Conservation (phyloP, 495 filamentous ascomycete species). For the Daldinia decipiens region DNA sequence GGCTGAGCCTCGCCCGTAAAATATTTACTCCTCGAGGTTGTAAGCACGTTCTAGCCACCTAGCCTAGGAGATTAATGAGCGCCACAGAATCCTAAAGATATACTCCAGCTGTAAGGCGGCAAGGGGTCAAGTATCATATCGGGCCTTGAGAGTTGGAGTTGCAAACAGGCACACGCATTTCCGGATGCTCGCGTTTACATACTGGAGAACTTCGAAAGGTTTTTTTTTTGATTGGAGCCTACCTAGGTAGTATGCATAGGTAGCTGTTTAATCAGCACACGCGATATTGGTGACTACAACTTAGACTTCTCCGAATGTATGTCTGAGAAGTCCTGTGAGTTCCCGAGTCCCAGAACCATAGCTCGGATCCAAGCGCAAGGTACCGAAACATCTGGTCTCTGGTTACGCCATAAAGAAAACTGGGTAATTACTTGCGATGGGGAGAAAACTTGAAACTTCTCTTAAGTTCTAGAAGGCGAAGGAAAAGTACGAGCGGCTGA, state of each 20-base stretch:
- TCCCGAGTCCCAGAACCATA: conserved; percentile 21
- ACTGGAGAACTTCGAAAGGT: neutral
- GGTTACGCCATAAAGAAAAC: neutral
- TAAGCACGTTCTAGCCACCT: conserved; percentile 23
- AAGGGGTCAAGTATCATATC: neutral
- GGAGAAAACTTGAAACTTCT: neutral
- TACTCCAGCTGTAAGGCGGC: neutral
- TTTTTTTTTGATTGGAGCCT: neutral
- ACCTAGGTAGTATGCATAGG: neutral
- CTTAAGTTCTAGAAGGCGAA: neutral
- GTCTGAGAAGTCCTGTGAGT: conserved; percentile 16
- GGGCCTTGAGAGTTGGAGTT: neutral
- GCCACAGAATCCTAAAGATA: neutral
- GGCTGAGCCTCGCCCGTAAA: conserved; percentile 9
- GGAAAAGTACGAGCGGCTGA: neutral
- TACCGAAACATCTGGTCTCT: conserved; percentile 27
- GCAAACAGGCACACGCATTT: neutral
- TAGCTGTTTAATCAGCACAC: conserved; percentile 3
- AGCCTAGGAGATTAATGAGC: conserved; percentile 15
- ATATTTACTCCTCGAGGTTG: neutral
- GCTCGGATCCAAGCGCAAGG: conserved; percentile 12
- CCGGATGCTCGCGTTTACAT: neutral
- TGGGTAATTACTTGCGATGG: neutral
- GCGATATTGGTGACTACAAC: conserved; percentile 1
- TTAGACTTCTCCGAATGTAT: neutral